Conservation (phyloP, 495 filamentous ascomycete genomes). For the Talaromyces wortmannii region DNA sequence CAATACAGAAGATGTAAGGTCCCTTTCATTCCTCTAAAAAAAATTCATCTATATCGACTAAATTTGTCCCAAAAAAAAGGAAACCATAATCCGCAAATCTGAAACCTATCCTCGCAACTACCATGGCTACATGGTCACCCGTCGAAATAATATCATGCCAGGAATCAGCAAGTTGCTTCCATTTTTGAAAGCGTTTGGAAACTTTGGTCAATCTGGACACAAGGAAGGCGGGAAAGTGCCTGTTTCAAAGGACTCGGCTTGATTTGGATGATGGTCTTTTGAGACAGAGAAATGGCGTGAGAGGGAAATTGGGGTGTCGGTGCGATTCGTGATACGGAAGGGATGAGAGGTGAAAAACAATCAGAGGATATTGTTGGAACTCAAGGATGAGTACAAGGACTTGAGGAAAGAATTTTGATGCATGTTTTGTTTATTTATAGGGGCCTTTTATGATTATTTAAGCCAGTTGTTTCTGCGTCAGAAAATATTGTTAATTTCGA, state of each 20-base stretch:
- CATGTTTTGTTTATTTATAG: too few relatives aligned
- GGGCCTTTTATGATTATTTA: too few relatives aligned
- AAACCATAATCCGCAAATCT: neutral
- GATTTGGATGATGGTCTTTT: neutral
- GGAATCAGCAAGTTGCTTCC: neutral
- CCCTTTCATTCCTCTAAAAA: neutral
- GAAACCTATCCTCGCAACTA: neutral
- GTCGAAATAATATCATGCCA: slow-evolving; percentile 1
- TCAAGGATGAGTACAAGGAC: too few relatives aligned
- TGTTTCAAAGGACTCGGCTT: neutral
- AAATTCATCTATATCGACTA: neutral
- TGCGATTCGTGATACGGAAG: too few relatives aligned
- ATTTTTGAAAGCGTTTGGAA: slow-evolving; percentile 1
- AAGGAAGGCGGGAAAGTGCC: slow-evolving; percentile 3
- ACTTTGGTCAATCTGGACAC: slow-evolving; percentile 1
- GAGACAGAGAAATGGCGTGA: too few relatives aligned
- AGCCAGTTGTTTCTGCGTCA: too few relatives aligned
- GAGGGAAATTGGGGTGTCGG: too few relatives aligned
- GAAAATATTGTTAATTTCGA: too few relatives aligned
- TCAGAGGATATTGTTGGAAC: too few relatives aligned
- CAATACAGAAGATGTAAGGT: neutral
- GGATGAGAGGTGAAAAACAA: too few relatives aligned
- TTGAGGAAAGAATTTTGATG: too few relatives aligned
- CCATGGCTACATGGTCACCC: neutral
- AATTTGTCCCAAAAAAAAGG: neutral